A percentile compares a stretch with the other conserved stretches of the same genome.
Conservation (phyloP, 1,139 yeast genomes). For the Yamadazyma kanchanaburiensis region DNA sequence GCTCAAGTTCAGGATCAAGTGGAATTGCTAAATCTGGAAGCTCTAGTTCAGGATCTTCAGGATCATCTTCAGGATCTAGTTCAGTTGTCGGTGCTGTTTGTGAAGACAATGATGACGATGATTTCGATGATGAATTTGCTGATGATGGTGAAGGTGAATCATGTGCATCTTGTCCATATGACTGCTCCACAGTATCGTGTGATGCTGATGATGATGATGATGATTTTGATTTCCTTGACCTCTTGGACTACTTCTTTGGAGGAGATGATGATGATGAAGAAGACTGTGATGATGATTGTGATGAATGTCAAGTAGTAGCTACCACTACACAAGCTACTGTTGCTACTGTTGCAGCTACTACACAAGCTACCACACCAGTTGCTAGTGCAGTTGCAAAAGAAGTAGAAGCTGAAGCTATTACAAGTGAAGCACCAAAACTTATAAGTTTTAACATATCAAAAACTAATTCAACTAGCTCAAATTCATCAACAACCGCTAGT, state of each 20-base stretch:
- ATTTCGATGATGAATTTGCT: conserved; percentile 7
- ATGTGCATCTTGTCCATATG: conserved; percentile 8
- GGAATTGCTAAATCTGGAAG: neutral
- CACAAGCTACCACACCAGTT: too few relatives aligned
- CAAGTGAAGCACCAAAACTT: conserved; percentile 4
- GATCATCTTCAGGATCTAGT: conserved; percentile 2
- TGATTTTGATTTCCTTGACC: conserved; percentile 13
- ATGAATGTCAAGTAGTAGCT: conserved; percentile 11
- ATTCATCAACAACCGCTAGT: conserved; percentile 2
- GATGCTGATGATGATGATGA: conserved; percentile 17
- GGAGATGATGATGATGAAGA: conserved; percentile 15
- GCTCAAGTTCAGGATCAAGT: conserved; percentile 4
- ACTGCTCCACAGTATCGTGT: conserved; percentile 13
- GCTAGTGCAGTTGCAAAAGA: conserved; percentile 3
- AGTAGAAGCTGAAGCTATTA: conserved; percentile 5
- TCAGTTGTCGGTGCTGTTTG: conserved; percentile 9
- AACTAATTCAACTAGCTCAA: too few relatives aligned
- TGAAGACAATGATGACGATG: conserved; percentile 12
- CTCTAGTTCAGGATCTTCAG: conserved; percentile 1
- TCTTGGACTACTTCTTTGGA: conserved; percentile 14
- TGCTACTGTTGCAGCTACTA: conserved; percentile 6
- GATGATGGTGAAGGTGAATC: conserved; percentile 9
- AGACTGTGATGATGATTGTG: conserved; percentile 14
- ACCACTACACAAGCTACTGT: conserved; percentile 9
- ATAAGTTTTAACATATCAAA: too few relatives aligned